These are phyloP conservation scores for Naganishia vishniacii DNA, from an alignment of 768 basidiomycete species.

Conservation along the genomic window DNA sequence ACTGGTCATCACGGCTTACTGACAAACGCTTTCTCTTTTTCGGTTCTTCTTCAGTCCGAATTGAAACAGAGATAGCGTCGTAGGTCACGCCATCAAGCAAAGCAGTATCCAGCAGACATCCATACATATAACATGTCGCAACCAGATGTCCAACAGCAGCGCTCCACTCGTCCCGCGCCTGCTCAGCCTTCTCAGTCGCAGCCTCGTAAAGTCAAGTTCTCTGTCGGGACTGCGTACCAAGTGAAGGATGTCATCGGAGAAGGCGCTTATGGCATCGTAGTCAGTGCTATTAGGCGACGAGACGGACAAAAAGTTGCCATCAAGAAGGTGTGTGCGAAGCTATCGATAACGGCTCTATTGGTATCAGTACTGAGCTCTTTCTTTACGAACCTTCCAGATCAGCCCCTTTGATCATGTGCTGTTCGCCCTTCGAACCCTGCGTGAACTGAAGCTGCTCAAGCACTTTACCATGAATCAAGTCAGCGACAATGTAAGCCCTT, in stretches of 20 bases:
- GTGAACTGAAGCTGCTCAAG: conserved; percentile 87
- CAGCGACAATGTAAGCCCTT: conserved; percentile 37
- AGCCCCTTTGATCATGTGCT: conserved; percentile 77
- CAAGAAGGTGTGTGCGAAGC: conserved; percentile 55
- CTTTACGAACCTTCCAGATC: conserved; percentile 54
- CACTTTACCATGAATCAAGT: conserved; percentile 51
- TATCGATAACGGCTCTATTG: no score
- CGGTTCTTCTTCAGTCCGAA: no score
- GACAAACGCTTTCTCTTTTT: no score
- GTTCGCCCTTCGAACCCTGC: conserved; percentile 57
- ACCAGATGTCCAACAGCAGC: conserved; percentile 14
- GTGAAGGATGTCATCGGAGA: conserved; percentile 83
- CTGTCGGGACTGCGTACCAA: conserved; percentile 54
- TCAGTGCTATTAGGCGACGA: conserved; percentile 64
- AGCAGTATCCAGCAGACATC: no score
- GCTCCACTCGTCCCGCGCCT: conserved; percentile 3
- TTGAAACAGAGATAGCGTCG: no score
- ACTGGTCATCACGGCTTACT: no score
- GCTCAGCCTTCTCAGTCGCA: conserved; percentile 13
- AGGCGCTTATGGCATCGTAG: conserved; percentile 87
- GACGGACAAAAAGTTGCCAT: conserved; percentile 84
- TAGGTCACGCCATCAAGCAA: no score
- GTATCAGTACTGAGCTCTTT: not conserved
- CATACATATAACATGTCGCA: no score
- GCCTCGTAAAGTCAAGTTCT: conserved; percentile 29